phyloP scores from a whole-genome alignment of 208 protist genomes.

The Crithidia thermophila region DNA sequence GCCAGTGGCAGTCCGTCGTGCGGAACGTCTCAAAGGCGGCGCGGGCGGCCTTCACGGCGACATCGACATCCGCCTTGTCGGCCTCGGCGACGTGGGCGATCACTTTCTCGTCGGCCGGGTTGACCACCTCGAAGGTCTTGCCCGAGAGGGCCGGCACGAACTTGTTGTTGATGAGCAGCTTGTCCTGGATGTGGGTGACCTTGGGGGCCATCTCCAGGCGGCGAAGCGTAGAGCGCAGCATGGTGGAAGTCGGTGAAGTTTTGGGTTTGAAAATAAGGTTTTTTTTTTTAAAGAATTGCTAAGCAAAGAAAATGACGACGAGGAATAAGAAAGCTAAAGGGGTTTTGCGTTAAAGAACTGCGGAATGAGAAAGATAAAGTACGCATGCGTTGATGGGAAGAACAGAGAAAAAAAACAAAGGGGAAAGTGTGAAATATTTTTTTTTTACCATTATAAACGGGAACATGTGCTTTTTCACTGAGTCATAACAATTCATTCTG shows the following conservation, averaged over 20 bases:
- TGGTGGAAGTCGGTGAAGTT: neutral
- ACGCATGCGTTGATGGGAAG: neutral
- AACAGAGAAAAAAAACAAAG: no score
- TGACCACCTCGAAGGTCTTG: slow-evolving; percentile 75
- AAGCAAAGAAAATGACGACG: neutral
- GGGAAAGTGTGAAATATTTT: no score
- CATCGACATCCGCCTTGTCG: slow-evolving; percentile 77
- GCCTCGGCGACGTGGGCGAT: slow-evolving; percentile 83
- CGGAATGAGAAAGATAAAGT: neutral
- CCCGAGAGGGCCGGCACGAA: slow-evolving; percentile 74
- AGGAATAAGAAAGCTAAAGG: neutral
- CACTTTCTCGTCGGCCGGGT: slow-evolving; percentile 79
- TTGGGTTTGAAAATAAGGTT: no score
- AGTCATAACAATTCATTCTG: no score
- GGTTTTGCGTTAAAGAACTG: neutral
- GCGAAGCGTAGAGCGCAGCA: slow-evolving; percentile 29
- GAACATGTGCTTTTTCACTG: no score
- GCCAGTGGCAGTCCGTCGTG: slow-evolving; percentile 41
- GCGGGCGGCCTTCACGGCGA: slow-evolving; percentile 79
- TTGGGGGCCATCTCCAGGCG: slow-evolving; percentile 28
- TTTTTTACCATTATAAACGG: no score
- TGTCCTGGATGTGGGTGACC: slow-evolving; percentile 62
- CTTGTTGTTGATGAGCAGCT: slow-evolving; percentile 88
- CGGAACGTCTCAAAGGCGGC: slow-evolving; percentile 61
- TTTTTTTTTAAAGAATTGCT: neutral